Conservation (phyloP, 805 yeast species). For the Candida adriatica region DNA sequence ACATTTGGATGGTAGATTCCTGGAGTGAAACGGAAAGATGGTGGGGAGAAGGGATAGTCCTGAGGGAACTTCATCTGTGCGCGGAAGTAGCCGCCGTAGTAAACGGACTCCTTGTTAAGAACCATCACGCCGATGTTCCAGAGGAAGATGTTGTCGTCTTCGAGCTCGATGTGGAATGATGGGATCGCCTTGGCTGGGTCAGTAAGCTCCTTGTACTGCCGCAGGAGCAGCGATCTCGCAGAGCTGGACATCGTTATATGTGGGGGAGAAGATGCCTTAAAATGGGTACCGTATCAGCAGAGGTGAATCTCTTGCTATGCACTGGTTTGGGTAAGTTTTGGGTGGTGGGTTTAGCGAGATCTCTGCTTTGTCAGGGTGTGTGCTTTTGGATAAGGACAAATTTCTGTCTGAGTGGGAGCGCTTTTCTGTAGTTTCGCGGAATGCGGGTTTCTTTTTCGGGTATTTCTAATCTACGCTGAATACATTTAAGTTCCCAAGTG, state of each 20-base stretch:
- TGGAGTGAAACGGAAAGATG: conserved; percentile 86
- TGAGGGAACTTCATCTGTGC: conserved; percentile 92
- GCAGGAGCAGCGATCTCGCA: conserved; percentile 81
- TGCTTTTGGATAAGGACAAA: too few relatives aligned
- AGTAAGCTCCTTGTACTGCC: conserved; percentile 89
- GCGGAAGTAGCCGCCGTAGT: conserved; percentile 90
- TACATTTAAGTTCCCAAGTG: too few relatives aligned
- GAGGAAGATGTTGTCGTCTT: conserved; percentile 53
- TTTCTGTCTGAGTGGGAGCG: too few relatives aligned
- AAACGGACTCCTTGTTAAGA: conserved; percentile 78
- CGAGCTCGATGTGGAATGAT: conserved; percentile 61
- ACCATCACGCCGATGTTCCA: conserved; percentile 94
- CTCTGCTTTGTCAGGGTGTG: too few relatives aligned
- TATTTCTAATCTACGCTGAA: too few relatives aligned
- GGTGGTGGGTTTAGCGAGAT: too few relatives aligned
- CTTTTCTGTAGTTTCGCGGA: too few relatives aligned
- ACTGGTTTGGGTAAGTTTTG: too few relatives aligned
- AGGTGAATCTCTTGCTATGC: too few relatives aligned
- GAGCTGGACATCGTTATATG: conserved; percentile 24
- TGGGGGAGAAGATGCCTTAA: too few relatives aligned
- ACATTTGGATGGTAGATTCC: conserved; percentile 94
- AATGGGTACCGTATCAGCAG: too few relatives aligned
- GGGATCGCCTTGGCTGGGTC: conserved; percentile 83
- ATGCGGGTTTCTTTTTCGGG: too few relatives aligned
- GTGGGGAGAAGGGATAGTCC: conserved; percentile 91